These are phyloP conservation scores for Linnemannia hyalina DNA, from an alignment of 192 early-diverging fungal genomes.

Conservation along the genomic window DNA sequence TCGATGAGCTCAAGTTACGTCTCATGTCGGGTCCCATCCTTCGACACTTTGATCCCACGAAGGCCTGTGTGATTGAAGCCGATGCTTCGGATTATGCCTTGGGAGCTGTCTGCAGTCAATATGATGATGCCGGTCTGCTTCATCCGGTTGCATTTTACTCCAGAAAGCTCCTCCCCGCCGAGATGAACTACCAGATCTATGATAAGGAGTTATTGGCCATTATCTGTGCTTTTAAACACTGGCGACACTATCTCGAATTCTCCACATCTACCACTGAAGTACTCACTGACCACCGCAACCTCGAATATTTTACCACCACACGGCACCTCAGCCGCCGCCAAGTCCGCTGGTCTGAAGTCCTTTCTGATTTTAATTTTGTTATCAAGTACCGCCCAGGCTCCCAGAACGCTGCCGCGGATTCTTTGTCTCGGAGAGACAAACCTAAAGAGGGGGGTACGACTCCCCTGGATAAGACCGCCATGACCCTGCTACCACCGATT, in stretches of 20 bases:
- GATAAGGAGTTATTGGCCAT: conserved; percentile 43
- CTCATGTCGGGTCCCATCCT: conserved; percentile 55
- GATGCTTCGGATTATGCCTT: conserved; percentile 59
- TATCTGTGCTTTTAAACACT: conserved; percentile 38
- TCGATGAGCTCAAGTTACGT: conserved; percentile 36
- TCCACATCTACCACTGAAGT: not conserved
- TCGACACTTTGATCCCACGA: conserved; percentile 27
- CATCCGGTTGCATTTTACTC: conserved; percentile 40
- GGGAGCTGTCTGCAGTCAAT: conserved; percentile 55
- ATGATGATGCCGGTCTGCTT: conserved; percentile 7
- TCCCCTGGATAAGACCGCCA: not conserved
- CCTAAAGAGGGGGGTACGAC: conserved; percentile 22
- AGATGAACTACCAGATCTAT: conserved; percentile 43
- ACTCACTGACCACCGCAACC: conserved; percentile 38
- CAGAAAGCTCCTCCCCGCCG: conserved; percentile 11
- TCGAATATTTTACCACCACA: conserved; percentile 55
- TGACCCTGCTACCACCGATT: conserved; percentile 18
- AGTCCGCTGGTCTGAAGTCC: conserved; percentile 38
- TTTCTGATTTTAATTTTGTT: conserved; percentile 33
- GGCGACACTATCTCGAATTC: conserved; percentile 35
- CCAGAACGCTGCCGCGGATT: conserved; percentile 45
- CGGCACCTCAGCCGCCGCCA: conserved; percentile 46
- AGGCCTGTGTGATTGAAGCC: conserved; percentile 44
- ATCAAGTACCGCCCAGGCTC: conserved; percentile 39
- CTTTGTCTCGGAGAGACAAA: conserved; percentile 39